Evolutionary conservation across 352 stramenopile genomes (phyloP).

Genomic region (Phytophthora cactorum): DNA sequence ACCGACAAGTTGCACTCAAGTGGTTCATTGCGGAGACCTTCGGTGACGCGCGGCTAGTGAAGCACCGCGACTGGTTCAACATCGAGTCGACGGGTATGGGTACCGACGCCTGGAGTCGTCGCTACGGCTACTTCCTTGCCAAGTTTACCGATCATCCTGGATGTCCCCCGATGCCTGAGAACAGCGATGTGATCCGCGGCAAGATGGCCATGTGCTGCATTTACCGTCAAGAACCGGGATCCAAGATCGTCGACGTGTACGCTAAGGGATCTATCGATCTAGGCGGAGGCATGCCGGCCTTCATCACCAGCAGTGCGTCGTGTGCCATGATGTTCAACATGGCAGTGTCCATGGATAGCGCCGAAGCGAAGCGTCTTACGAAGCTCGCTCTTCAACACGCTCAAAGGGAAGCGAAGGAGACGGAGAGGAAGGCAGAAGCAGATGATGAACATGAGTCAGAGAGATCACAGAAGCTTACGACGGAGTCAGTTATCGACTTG

Average conservation of each 20-base stretch:
- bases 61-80: slow-evolving; percentile 68
- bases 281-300: slow-evolving; percentile 35
- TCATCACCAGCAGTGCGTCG: slow-evolving; percentile 25
- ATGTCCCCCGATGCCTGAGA: slow-evolving; percentile 46
- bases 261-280: slow-evolving; percentile 53
- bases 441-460: slow-evolving; percentile 3
- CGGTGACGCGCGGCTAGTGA: slow-evolving; percentile 50
- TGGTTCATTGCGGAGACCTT: slow-evolving; percentile 52
- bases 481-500: slow-evolving; percentile 23
- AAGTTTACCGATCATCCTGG: slow-evolving; percentile 39
- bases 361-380: slow-evolving; percentile 41
- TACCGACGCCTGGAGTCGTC: slow-evolving; percentile 38
- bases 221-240: slow-evolving; percentile 50
- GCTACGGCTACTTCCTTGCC: slow-evolving; percentile 61
- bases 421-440: background rate
- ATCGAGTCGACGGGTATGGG: slow-evolving; percentile 61
- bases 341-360: slow-evolving; percentile 32
- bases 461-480: slow-evolving; percentile 19
- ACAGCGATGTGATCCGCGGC: slow-evolving; percentile 43
- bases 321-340: slow-evolving; percentile 39
- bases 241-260: slow-evolving; percentile 52
- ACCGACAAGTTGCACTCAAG: slow-evolving; percentile 52
- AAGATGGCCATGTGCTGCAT: slow-evolving; percentile 68
- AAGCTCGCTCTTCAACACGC: slow-evolving; percentile 31
- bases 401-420: slow-evolving; percentile 9